Percentiles rank a stretch among this genome's conserved stretches.
Conservation (phyloP, 176 grass and related monocot species). For the Echinochloa phyllopogon region DNA sequence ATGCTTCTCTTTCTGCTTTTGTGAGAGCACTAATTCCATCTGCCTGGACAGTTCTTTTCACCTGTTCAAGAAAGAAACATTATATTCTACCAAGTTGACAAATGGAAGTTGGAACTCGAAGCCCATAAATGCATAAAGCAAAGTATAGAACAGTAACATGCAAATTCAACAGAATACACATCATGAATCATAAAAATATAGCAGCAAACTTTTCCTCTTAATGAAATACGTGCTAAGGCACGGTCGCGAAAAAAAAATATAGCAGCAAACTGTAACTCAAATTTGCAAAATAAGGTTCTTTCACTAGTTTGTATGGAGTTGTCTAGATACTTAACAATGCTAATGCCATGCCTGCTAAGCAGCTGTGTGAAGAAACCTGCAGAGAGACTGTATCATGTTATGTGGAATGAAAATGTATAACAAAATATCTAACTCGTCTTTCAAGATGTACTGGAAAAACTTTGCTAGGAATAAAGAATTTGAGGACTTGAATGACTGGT, state of each 20-base stretch:
- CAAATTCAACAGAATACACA: constrained; percentile 24
- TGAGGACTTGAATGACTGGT: constrained; percentile 22
- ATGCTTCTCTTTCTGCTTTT: constrained; percentile 77
- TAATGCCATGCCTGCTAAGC: constrained; percentile 19
- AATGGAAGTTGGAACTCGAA: background rate
- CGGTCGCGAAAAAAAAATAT: no score
- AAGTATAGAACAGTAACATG: constrained; percentile 9
- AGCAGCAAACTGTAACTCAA: background rate
- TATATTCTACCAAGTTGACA: constrained; percentile 14
- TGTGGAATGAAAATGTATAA: constrained; percentile 1
- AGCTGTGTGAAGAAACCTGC: background rate
- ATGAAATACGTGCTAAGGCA: no score
- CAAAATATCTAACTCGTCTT: constrained; percentile 10
- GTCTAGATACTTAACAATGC: constrained; percentile 10
- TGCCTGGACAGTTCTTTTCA: constrained; percentile 87
- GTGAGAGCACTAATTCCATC: constrained; percentile 82
- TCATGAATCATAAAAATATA: background rate
- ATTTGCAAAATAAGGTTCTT: constrained; percentile 1
- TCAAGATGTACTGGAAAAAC: constrained; percentile 31
- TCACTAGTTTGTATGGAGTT: constrained; percentile 1
- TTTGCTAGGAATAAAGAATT: background rate
- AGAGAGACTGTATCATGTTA: constrained; percentile 23
- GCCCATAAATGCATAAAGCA: constrained; percentile 9
- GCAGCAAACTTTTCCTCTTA: no score
- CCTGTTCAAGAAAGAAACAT: constrained; percentile 54